Percentiles rank a stretch among this genome's conserved stretches.
Evolutionary conservation across 805 yeast genomes (phyloP).

Genomic region (Babjeviella inositovora): DNA sequence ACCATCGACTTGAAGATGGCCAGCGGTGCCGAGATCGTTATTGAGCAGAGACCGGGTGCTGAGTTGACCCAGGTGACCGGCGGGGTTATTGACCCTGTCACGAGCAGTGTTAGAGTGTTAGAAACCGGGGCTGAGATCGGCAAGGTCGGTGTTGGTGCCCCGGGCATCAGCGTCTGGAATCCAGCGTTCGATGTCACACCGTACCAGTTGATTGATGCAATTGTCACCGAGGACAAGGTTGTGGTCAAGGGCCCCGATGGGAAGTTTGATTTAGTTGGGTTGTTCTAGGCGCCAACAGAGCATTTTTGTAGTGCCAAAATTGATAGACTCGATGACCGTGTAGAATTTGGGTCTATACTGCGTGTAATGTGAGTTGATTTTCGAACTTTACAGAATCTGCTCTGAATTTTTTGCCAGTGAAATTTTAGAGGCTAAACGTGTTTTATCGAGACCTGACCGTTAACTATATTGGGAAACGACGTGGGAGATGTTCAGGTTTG

Average conservation of each 20-base stretch:
- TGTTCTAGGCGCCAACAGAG: no score
- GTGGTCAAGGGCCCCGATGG: constrained; percentile 34
- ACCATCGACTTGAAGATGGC: constrained; percentile 61
- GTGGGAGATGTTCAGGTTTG: no score
- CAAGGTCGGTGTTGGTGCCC: constrained; percentile 72
- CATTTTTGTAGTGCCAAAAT: no score
- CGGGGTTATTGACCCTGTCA: constrained; percentile 21
- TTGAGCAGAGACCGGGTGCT: constrained; percentile 73
- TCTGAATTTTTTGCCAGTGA: no score
- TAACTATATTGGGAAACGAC: no score
- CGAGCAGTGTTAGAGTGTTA: constrained; percentile 5
- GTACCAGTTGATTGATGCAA: constrained; percentile 64
- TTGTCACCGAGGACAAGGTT: constrained; percentile 69
- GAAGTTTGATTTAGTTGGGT: constrained; percentile 32
- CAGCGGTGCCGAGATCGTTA: constrained; percentile 61
- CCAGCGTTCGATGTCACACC: constrained; percentile 96
- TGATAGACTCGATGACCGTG: no score
- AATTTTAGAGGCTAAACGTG: no score
- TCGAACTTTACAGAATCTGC: no score
- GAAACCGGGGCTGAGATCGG: constrained; percentile 12
- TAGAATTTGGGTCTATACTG: no score
- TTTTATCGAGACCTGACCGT: no score
- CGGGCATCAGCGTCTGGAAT: constrained; percentile 80
- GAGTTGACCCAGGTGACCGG: constrained; percentile 75
- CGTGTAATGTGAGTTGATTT: no score